Base-by-base conservation (phyloP, 768 basidiomycete species). In the Amanita fuliginea region DNA sequence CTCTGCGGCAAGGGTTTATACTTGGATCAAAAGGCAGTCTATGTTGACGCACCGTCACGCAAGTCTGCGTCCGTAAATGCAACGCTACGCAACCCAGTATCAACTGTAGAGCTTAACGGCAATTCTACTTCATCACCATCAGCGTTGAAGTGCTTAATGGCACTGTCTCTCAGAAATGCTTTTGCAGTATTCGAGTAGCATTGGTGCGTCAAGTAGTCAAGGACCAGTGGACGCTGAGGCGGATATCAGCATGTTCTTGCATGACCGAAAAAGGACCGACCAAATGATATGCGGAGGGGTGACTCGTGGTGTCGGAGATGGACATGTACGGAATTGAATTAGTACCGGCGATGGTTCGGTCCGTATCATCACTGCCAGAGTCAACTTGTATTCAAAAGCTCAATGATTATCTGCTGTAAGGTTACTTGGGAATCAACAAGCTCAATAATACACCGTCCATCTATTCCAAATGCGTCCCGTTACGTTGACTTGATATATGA, bases 121-220 rank as follows among this genome's bases (percentile, higher is more conserved):
- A 50, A 33, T 26, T 50, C 49, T 37, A 81, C 69, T 57, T 84
- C 82, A 60, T 88, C 80, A 21, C 82, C 84, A 59, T 88, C 84
- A 13, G 74, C 73, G 56, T 86, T 81, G 19, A 83, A 69, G 41
- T 80, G 78, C 47, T 72, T 72, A 16, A 81, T 69, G 6, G 76
- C 68, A 51, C 78, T 82, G 46, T 86, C 83, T 36, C 70, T 67
- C 6, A 73, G 71, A 54, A 92, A 87, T 0, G 80, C 81, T 30
- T 71, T 69, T 2, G 86, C 85, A 0, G 89, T 87, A 34, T 67
- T 66, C n/a, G 78, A 76, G 62, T 81, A 86, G 51, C 82, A 83
- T 35, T 77, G 73, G 57, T 90, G 85, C 48, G 76, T 77, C 1
- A 92, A 75, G 59, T 89, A 91, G 56, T 86, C 81, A 33, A 91